Evolutionary conservation across 305 asterid species (phyloP), one percentile per base, ranked within the genome.

Genomic region (Fraxinus velutina): DNA sequence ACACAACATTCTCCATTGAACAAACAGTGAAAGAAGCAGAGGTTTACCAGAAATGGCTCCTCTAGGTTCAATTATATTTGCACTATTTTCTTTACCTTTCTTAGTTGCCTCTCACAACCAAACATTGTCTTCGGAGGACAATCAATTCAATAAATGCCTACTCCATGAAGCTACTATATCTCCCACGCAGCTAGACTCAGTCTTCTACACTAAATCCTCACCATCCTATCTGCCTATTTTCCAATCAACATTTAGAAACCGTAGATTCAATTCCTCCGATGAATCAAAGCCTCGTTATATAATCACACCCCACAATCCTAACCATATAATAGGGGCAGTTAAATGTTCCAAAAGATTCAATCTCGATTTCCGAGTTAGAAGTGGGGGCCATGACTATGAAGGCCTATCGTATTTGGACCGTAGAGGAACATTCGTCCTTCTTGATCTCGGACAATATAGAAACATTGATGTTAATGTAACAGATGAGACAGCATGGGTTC

Each of bases 361-460:
- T 13, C 39, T 85, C 1, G 75, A 82, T 33, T 47, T 80, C 9
- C 57, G 88, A 24, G 66, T 83, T 21, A 81, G 87, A 30, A 81
- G 89, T 27, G 87, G 87, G 5, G 90, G 90, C 12, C 90, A 87
- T 34, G 90, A 85, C 52, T 85, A 36, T 13, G 89, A 88, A 75
- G 89, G 87, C 22, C 80, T 81, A 15, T 86, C 90, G 6, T 79
- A 74, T 47, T 19, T 81, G 3, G 80, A 86, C 7, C 66, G 82
- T 12, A 66, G 27, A 21, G 60, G 79, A 15, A 85, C 87, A 1
- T 84, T 34, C 47, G 75, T 79, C 22, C 50, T 81, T 55, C 34
- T 88, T 47, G 90, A 88, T 68, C 19, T 84, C 9, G 34, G 17
- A 37, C 37, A 47, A 3, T 29, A 84, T 29, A 71, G 77, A 9